Conservation (phyloP, 352 stramenopile genomes). For the Phytophthora foliorum region DNA sequence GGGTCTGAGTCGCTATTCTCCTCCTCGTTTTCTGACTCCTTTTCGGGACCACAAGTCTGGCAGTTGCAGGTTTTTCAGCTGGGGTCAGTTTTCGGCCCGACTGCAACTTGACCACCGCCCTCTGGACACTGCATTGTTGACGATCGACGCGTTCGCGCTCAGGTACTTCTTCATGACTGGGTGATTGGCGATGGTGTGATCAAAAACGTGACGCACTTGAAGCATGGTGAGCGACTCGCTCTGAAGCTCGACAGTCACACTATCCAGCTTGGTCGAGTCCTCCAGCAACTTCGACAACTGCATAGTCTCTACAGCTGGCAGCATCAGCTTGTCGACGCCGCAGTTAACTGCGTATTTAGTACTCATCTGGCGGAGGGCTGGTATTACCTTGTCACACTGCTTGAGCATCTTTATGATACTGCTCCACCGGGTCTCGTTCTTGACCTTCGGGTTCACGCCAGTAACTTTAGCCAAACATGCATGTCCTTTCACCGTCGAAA, state of each 20-base stretch:
- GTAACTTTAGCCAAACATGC: neutral
- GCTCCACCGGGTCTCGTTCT: conserved; percentile 6
- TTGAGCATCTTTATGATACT: conserved; percentile 19
- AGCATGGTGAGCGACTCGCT: neutral
- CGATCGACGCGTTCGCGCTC: neutral
- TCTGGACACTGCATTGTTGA: conserved; percentile 1
- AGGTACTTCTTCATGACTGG: conserved; percentile 3
- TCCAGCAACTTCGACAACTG: neutral
- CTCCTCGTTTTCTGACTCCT: too few relatives aligned
- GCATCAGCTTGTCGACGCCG: neutral
- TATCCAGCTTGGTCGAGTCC: neutral
- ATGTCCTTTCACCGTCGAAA: conserved; percentile 1
- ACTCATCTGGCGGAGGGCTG: neutral
- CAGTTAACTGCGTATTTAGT: neutral
- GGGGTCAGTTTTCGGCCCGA: neutral
- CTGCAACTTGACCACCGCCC: conserved; percentile 3
- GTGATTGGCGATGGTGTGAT: neutral
- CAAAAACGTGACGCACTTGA: conserved; percentile 1
- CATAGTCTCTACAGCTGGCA: neutral
- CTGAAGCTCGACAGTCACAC: conserved; percentile 2
- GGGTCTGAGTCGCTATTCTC: neutral
- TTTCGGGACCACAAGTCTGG: neutral
- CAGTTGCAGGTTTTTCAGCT: conserved; percentile 1
- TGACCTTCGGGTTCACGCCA: neutral
- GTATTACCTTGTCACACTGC: conserved; percentile 5